Percentiles rank a stretch among this genome's conserved stretches.
These are phyloP conservation scores for Stephania cephalantha DNA, from an alignment of 164 flowering plant species.

Conservation along the genomic window DNA sequence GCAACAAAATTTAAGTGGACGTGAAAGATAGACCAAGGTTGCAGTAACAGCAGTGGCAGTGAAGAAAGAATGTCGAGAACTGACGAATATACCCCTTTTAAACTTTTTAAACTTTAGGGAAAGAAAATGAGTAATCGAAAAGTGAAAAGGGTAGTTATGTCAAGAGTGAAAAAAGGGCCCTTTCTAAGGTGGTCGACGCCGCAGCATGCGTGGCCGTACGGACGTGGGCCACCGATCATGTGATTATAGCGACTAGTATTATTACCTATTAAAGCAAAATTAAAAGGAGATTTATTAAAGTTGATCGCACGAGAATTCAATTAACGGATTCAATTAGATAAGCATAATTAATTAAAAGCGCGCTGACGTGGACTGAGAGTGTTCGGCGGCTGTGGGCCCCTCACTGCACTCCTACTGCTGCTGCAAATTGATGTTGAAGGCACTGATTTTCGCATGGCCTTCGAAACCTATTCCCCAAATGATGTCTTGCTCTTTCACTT, in stretches of 20 bases:
- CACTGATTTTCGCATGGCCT: background rate
- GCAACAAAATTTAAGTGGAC: background rate
- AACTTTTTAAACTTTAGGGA: background rate
- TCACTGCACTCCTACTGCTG: background rate
- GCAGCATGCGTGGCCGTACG: background rate
- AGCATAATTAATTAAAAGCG: background rate
- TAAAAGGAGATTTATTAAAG: background rate
- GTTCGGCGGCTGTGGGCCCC: conserved; percentile 11
- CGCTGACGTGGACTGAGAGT: conserved; percentile 5
- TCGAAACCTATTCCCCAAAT: too few species aligned
- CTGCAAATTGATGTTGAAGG: conserved; percentile 5
- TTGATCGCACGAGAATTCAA: background rate
- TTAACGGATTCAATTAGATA: background rate
- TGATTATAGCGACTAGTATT: background rate
- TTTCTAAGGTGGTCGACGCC: background rate
- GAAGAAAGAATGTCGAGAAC: background rate
- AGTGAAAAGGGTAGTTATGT: background rate
- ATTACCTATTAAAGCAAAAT: background rate
- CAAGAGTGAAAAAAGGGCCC: background rate
- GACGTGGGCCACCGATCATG: background rate
- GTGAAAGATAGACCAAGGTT: background rate
- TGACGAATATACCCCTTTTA: background rate
- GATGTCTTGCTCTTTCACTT: too few species aligned
- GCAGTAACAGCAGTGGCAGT: background rate
- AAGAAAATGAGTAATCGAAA: background rate